These are phyloP conservation scores for Stylosanthes scabra DNA, from an alignment of 331 rosid species.

Conservation along the genomic window DNA sequence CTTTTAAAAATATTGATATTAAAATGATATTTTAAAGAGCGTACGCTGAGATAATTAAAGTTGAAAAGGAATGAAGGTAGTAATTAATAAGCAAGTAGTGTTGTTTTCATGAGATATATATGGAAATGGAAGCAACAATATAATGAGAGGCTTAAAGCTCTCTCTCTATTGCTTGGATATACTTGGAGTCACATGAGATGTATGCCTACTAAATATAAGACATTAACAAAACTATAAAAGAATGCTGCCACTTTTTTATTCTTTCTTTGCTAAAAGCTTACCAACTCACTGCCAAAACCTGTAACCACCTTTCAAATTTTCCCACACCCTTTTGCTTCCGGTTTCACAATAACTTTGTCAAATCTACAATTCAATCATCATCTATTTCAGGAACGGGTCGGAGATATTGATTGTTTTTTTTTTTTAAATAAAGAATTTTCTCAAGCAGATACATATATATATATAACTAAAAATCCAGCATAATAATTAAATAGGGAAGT, in stretches of 20 bases:
- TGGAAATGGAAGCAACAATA: constrained; percentile 35
- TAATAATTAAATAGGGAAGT: constrained; percentile 1
- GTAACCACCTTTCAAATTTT: constrained; percentile 53
- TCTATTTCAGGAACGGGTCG: constrained; percentile 21
- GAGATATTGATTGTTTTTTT: neutral
- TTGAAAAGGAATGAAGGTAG: no score
- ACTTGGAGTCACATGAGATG: constrained; percentile 53
- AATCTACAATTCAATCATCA: constrained; percentile 45
- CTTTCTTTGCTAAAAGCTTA: constrained; percentile 53
- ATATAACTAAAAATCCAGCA: neutral
- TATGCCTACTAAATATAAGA: constrained; percentile 37
- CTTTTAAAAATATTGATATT: no score
- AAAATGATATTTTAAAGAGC: no score
- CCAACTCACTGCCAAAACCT: constrained; percentile 70
- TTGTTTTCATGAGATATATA: constrained; percentile 33
- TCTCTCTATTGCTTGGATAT: constrained; percentile 2
- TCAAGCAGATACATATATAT: constrained; percentile 14
- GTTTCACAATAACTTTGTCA: constrained; percentile 42
- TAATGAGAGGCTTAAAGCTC: constrained; percentile 32
- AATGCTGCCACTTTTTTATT: constrained; percentile 68
- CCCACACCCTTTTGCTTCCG: constrained; percentile 40
- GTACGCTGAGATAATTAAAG: no score
- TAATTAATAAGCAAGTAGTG: neutral
- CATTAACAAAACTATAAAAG: constrained; percentile 59
- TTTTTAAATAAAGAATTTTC: neutral